phyloP scores from a whole-genome alignment of 2,329 filamentous ascomycete species.

The Ceratocystis cubensis region DNA sequence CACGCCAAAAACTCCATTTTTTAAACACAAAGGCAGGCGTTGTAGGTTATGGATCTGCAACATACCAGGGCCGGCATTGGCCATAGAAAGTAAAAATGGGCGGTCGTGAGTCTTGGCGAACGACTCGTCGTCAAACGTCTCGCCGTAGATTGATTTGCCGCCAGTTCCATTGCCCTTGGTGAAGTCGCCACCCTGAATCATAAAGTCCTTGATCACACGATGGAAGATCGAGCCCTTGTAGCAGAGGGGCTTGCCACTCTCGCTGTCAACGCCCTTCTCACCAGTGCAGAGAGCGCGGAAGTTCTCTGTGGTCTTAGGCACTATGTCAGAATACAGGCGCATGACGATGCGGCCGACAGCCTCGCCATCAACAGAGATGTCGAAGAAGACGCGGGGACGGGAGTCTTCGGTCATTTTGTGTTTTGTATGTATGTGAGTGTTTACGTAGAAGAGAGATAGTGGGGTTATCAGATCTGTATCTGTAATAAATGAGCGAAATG shows the following conservation, averaged over 20 bases:
- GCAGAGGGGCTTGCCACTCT: constrained; percentile 70
- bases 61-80: constrained; percentile 83
- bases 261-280: constrained; percentile 68
- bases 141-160: constrained; percentile 93
- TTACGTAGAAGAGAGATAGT: constrained; percentile 13
- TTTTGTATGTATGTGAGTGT: constrained; percentile 4
- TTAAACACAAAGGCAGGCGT: background rate
- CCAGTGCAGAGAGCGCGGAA: constrained; percentile 90
- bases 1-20: background rate
- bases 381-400: constrained; percentile 81
- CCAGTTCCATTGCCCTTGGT: constrained; percentile 89
- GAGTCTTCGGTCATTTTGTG: constrained; percentile 30
- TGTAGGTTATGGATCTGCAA: constrained; percentile 20
- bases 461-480: constrained; percentile 13
- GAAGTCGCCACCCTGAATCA: constrained; percentile 98
- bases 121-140: constrained; percentile 95
- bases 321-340: constrained; percentile 64
- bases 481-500: background rate
- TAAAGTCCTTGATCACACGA: constrained; percentile 95
- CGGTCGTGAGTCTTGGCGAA: constrained; percentile 84
- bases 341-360: constrained; percentile 69
- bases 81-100: constrained; percentile 93
- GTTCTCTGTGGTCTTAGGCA: constrained; percentile 93
- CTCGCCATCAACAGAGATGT: constrained; percentile 68
- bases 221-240: constrained; percentile 93